These are phyloP conservation scores for Paraglomus brasilianum DNA, from an alignment of 192 early-diverging fungal genomes.

Conservation along the genomic window DNA sequence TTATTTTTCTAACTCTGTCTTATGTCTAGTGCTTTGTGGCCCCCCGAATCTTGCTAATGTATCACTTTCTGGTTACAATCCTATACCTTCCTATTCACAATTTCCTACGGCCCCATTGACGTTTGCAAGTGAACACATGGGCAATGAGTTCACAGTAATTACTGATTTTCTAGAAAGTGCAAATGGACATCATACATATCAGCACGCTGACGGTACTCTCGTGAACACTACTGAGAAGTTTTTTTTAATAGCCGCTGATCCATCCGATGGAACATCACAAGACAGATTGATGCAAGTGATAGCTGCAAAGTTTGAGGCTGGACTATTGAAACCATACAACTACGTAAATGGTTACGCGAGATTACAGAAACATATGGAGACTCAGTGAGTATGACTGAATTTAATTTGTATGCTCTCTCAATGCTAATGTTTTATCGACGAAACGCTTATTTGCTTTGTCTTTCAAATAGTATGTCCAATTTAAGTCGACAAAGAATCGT, in stretches of 20 bases:
- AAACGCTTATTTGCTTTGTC: background rate
- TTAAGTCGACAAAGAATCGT: conserved; percentile 74
- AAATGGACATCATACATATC: conserved; percentile 38
- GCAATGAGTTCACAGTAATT: conserved; percentile 79
- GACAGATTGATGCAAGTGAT: conserved; percentile 90
- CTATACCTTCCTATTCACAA: background rate
- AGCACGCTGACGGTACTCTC: conserved; percentile 34
- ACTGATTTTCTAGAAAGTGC: conserved; percentile 60
- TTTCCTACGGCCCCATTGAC: conserved; percentile 56
- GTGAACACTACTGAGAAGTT: conserved; percentile 80
- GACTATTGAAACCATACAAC: conserved; percentile 95
- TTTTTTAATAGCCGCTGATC: conserved; percentile 90
- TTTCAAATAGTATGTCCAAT: conserved; percentile 59
- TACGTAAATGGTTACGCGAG: conserved; percentile 89
- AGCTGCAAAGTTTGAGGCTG: conserved; percentile 94
- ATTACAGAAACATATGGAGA: conserved; percentile 90
- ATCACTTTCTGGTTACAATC: conserved; percentile 3
- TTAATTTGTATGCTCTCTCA: conserved; percentile 13
- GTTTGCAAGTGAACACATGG: conserved; percentile 76
- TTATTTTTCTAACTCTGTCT: background rate
- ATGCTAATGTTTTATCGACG: conserved; percentile 2
- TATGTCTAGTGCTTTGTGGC: background rate
- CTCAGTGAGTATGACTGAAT: conserved; percentile 55
- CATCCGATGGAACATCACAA: conserved; percentile 78
- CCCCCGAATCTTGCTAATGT: conserved; percentile 1